Conservation (phyloP, 495 filamentous ascomycete genomes). For the Jackrogersella minutella region DNA sequence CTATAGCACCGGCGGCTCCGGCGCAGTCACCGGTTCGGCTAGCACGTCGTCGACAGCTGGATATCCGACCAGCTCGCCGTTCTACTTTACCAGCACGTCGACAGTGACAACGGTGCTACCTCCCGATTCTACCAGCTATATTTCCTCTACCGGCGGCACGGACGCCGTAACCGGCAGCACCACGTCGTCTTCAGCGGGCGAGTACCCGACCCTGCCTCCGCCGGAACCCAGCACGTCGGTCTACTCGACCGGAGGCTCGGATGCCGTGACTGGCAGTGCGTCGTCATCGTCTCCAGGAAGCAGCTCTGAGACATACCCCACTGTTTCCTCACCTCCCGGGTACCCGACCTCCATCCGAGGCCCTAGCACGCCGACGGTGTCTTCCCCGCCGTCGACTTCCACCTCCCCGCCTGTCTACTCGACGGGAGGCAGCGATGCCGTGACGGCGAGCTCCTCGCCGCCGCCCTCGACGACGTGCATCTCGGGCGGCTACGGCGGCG, state of each 20-base stretch:
- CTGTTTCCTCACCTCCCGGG: slow-evolving; percentile 1
- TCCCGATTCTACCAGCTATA: not conserved
- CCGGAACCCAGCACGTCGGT: slow-evolving; percentile 5
- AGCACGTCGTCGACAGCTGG: not conserved
- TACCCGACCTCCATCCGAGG: slow-evolving; percentile 20
- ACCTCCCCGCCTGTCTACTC: slow-evolving; percentile 11
- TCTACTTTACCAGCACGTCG: slow-evolving; percentile 15
- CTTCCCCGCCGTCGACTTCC: not conserved
- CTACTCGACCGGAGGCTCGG: slow-evolving; percentile 16
- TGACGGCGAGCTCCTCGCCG: slow-evolving; percentile 11
- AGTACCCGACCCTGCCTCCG: slow-evolving; percentile 10
- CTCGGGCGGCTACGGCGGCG: slow-evolving; percentile 29
- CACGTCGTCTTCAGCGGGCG: slow-evolving; percentile 14
- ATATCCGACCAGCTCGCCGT: not conserved
- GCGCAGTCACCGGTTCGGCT: slow-evolving; percentile 8
- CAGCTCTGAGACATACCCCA: slow-evolving; percentile 31
- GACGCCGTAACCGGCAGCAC: slow-evolving; percentile 14
- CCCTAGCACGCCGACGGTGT: slow-evolving; percentile 13
- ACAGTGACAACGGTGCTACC: not conserved
- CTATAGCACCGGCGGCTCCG: slow-evolving; percentile 1
- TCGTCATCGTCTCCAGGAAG: slow-evolving; percentile 2
- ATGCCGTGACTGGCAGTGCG: not conserved
- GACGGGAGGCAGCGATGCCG: slow-evolving; percentile 25
- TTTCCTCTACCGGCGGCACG: slow-evolving; percentile 13
- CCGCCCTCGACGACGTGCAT: slow-evolving; percentile 19